phyloP scores from a whole-genome alignment of 1,284 basidiomycete species.

The Meira nashicola region DNA sequence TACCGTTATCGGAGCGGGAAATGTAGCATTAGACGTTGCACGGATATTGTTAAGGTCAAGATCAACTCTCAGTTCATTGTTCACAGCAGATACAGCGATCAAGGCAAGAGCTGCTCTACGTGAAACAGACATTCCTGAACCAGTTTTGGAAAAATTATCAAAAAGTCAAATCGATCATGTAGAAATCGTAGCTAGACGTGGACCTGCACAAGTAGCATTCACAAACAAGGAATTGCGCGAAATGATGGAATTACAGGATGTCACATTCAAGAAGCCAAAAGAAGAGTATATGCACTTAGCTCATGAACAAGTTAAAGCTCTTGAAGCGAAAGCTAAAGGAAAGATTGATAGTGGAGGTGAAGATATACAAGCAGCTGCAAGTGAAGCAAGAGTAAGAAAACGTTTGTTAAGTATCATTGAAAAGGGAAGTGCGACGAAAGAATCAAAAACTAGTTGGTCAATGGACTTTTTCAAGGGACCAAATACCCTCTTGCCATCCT shows the following conservation, averaged over 20 bases:
- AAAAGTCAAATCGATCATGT: conserved; percentile 59
- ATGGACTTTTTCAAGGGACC: conserved; percentile 11
- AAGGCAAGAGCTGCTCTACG: conserved; percentile 59
- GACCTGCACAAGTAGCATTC: conserved; percentile 83
- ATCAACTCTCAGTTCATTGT: conserved; percentile 19
- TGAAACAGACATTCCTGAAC: conserved; percentile 73
- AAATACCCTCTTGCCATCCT: neutral
- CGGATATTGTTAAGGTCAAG: conserved; percentile 69
- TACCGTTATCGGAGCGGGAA: conserved; percentile 87
- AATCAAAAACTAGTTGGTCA: conserved; percentile 2
- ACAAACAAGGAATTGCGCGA: conserved; percentile 93
- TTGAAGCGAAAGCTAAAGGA: conserved; percentile 2
- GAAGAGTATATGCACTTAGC: conserved; percentile 50
- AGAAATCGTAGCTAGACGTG: conserved; percentile 75
- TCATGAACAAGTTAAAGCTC: conserved; percentile 41
- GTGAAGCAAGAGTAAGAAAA: conserved; percentile 55
- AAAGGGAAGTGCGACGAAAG: conserved; percentile 58
- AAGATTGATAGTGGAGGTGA: neutral
- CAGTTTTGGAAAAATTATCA: conserved; percentile 68
- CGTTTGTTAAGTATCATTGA: conserved; percentile 62
- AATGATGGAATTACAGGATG: conserved; percentile 71
- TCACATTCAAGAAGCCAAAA: conserved; percentile 60
- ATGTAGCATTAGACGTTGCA: conserved; percentile 90
- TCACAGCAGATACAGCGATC: conserved; percentile 8
- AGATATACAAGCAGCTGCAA: neutral